Percentiles rank a stretch among this genome's conserved stretches.
Conservation (phyloP, 2,329 filamentous ascomycete genomes). For the Leptosphaerulina australis region DNA sequence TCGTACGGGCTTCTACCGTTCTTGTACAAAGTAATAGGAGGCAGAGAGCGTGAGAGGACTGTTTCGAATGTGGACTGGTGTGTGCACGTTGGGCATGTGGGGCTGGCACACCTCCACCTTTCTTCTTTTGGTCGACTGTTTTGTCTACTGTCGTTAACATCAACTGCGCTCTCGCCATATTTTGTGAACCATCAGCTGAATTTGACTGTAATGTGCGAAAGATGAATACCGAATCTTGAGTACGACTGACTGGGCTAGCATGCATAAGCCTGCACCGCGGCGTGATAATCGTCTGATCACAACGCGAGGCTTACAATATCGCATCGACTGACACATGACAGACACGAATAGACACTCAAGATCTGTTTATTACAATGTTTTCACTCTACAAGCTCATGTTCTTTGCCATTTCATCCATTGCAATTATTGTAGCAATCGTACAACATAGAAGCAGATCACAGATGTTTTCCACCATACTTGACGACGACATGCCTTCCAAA, state of each 20-base stretch:
- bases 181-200: no score
- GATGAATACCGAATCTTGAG: neutral
- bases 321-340: constrained; percentile 11
- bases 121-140: neutral
- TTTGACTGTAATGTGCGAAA: no score
- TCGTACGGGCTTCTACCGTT: constrained; percentile 3
- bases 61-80: neutral
- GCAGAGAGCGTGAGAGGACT: constrained; percentile 7
- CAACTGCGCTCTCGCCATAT: no score
- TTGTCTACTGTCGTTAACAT: neutral
- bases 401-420: neutral
- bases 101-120: constrained; percentile 2
- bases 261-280: neutral
- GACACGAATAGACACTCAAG: neutral
- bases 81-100: neutral
- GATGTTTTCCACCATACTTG: constrained; percentile 11
- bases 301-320: neutral
- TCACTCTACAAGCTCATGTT: neutral
- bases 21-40: neutral
- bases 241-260: no score
- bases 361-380: constrained; percentile 3
- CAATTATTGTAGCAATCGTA: neutral
- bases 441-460: neutral
- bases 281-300: constrained; percentile 21
- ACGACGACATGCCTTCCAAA: constrained; percentile 15